Evolutionary conservation across 768 basidiomycete species (phyloP).

Genomic region (Udeniomyces megalosporus): DNA sequence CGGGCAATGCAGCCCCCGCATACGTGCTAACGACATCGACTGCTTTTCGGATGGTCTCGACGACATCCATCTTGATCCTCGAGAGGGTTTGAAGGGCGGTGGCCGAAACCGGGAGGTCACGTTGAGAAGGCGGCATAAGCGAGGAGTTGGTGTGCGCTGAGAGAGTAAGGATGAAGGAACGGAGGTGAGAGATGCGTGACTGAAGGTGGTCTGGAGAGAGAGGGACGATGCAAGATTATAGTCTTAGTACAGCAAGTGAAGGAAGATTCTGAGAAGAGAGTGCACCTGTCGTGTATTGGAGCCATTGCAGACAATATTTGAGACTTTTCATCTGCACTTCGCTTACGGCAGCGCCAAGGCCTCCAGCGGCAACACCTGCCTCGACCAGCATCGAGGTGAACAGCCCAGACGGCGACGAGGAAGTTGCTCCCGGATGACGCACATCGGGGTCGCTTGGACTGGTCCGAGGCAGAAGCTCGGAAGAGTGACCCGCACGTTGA

Average conservation of each 20-base stretch:
- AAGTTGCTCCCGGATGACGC: not conserved
- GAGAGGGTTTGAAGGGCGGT: slow-evolving; percentile 45
- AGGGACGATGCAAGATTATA: slow-evolving; percentile 31
- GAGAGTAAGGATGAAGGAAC: slow-evolving; percentile 38
- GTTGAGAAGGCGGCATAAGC: slow-evolving; percentile 19
- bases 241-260: no score
- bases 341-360: slow-evolving; percentile 70
- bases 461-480: not conserved
- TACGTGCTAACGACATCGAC: slow-evolving; percentile 75
- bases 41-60: slow-evolving; percentile 75
- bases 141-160: slow-evolving; percentile 19
- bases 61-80: slow-evolving; percentile 60
- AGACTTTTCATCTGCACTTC: slow-evolving; percentile 78
- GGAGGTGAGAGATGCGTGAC: slow-evolving; percentile 65
- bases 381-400: slow-evolving; percentile 54
- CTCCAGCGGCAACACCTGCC: slow-evolving; percentile 42
- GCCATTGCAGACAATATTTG: slow-evolving; percentile 73
- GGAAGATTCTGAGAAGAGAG: no score
- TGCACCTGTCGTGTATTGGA: slow-evolving; percentile 44
- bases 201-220: slow-evolving; percentile 79
- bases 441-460: not conserved
- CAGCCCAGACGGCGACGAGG: slow-evolving; percentile 41
- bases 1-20: slow-evolving; percentile 70
- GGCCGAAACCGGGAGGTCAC: slow-evolving; percentile 28
- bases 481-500: not conserved